These are phyloP conservation scores for Hordeum vulgare DNA, from an alignment of 176 grass and related monocot genomes.

Conservation along the genomic window MorexV3_pseudomolecules_assembly NC_058524.1:488295620-488296119, in stretches of 20 bases:
- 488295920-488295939: conserved; percentile 53
- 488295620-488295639: not conserved
- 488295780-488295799: conserved; percentile 87
- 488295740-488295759: conserved; percentile 88
- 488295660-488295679: not conserved
- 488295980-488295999: not conserved
- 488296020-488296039: conserved; percentile 3
- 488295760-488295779: conserved; percentile 90
- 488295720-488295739: conserved; percentile 6
- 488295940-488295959: conserved; percentile 93
- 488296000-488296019: not conserved
- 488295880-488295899: conserved; percentile 71
- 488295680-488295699: not conserved
- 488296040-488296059: conserved; percentile 50
- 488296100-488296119: conserved; percentile 65
- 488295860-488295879: not conserved
- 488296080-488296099: conserved; percentile 97
- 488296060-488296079: conserved; percentile 77
- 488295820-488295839: not conserved
- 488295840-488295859: not conserved
- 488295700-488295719: not conserved
- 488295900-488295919: conserved; percentile 92
- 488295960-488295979: not conserved
- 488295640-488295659: not conserved
- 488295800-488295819: conserved; percentile 56